Base-by-base conservation (phyloP, 768 basidiomycete genomes). In the Collybiopsis luxurians region DNA sequence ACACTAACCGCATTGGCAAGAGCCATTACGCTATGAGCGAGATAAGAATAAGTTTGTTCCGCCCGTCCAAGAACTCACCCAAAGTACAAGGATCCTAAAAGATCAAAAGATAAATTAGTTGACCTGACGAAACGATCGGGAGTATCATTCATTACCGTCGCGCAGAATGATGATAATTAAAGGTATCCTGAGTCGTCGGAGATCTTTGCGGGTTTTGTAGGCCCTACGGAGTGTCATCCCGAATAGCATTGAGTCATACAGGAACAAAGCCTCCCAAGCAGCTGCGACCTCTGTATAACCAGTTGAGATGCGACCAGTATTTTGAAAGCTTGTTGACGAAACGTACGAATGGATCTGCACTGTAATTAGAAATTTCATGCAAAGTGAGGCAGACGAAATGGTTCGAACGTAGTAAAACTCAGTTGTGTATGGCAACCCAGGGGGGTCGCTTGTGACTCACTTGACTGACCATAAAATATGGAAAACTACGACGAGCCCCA, bases 231-330 rank as follows among this genome's bases (percentile, higher is more conserved):
- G 48, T 2, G 48, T 57, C 56, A 57, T 49, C 13, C 38, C 17
- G 34, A 57, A 57, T n/a, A 57, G n/a, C 48, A 57, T 43, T 30
- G 56, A 50, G 24, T 57, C 56, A 21, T 50, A 57, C 34, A 52
- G 23, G 48, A 57, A 52, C 11, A 57, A 36, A 3, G 56, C 48
- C 28, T 57, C 56, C 56, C 56, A 57, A 1, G 56, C 56, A 28
- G 56, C 56, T n/a, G 56, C 56, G 46, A 57, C 54, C 34, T 47
- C 54, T 55, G 26, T 30, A 1, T 15, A 34, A 28, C 15, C 12
- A 39, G 13, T 23, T 21, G 19, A 23, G 36, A 21, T n/a, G 13
- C 5, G 31, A 5, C 13, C 31, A n/a, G n/a, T n/a, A n/a, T n/a
- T n/a, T 24, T 7, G 5, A 13, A 38, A 21, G 9, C 38, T 39